Evolutionary conservation across 2,329 filamentous ascomycete species (phyloP).

Genomic region (Aspergillus neoniger): DNA sequence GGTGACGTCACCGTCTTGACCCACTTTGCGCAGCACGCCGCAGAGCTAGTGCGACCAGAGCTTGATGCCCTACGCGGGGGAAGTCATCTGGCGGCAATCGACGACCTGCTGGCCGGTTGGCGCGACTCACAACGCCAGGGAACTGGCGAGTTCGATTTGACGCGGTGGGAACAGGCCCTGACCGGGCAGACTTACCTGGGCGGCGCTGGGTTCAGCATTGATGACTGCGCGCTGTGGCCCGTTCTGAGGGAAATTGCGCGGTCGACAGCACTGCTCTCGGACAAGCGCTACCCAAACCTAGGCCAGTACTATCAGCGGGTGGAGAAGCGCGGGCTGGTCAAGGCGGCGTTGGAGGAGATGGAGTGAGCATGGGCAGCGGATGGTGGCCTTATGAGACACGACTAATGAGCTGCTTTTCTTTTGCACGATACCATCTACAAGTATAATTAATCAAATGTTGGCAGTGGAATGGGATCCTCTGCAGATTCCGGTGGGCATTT

Average conservation of each 20-base stretch:
- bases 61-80: conserved; percentile 33
- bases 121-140: conserved; percentile 23
- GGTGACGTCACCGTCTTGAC: conserved; percentile 38
- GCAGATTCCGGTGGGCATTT: too few species aligned
- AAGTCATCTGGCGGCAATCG: conserved; percentile 29
- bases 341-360: conserved; percentile 31
- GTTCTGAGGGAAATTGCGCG: conserved; percentile 42
- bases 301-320: conserved; percentile 42
- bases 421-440: not conserved
- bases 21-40: conserved; percentile 29
- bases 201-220: conserved; percentile 40
- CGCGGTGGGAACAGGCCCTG: conserved; percentile 37
- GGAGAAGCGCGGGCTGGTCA: conserved; percentile 41
- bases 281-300: conserved; percentile 34
- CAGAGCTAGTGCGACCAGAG: conserved; percentile 28
- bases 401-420: not conserved
- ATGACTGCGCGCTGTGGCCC: conserved; percentile 49
- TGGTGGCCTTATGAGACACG: not conserved
- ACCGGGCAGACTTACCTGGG: conserved; percentile 37
- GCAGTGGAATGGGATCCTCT: too few species aligned
- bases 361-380: not conserved
- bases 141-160: conserved; percentile 12
- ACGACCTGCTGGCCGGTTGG: conserved; percentile 34
- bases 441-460: too few species aligned
- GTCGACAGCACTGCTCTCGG: conserved; percentile 25